These are phyloP conservation scores for Leucoagaricus sp. DNA, from an alignment of 1,284 basidiomycete genomes.

Conservation along the genomic window DNA sequence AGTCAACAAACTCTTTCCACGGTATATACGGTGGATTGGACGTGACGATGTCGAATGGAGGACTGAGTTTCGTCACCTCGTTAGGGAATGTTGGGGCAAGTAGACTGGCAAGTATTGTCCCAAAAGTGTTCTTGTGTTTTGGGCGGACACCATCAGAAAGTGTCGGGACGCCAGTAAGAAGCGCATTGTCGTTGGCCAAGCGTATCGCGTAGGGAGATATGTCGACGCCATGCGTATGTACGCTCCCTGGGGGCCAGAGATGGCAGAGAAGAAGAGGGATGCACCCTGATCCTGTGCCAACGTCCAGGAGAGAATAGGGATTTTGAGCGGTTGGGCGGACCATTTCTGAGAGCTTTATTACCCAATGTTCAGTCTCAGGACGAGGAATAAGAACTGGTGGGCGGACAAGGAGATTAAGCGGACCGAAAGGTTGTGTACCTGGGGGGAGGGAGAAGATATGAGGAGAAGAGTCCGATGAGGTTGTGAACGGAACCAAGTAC, in stretches of 20 bases:
- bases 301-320: constrained; percentile 70
- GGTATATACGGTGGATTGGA: constrained; percentile 96
- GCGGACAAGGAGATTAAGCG: constrained; percentile 68
- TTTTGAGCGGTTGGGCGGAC: constrained; percentile 38
- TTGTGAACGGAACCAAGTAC: constrained; percentile 40
- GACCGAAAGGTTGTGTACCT: constrained; percentile 90
- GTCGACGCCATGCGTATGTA: constrained; percentile 71
- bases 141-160: constrained; percentile 22
- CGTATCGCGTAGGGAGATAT: constrained; percentile 66
- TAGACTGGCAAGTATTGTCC: constrained; percentile 45
- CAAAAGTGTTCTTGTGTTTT: constrained; percentile 46
- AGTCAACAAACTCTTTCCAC: constrained; percentile 56
- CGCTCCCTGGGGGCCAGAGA: constrained; percentile 50
- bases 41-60: constrained; percentile 77
- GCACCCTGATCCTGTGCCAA: constrained; percentile 90
- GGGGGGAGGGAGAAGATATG: constrained; percentile 17
- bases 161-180: constrained; percentile 40
- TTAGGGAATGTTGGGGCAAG: constrained; percentile 45
- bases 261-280: constrained; percentile 82
- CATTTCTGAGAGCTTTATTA: constrained; percentile 52
- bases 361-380: constrained; percentile 89
- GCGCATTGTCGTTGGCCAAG: constrained; percentile 74
- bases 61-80: constrained; percentile 32
- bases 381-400: constrained; percentile 88
- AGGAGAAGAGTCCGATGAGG: constrained; percentile 18